These are phyloP conservation scores for Amanita rimosa DNA, from an alignment of 768 basidiomycete genomes.

Conservation along the genomic window DNA sequence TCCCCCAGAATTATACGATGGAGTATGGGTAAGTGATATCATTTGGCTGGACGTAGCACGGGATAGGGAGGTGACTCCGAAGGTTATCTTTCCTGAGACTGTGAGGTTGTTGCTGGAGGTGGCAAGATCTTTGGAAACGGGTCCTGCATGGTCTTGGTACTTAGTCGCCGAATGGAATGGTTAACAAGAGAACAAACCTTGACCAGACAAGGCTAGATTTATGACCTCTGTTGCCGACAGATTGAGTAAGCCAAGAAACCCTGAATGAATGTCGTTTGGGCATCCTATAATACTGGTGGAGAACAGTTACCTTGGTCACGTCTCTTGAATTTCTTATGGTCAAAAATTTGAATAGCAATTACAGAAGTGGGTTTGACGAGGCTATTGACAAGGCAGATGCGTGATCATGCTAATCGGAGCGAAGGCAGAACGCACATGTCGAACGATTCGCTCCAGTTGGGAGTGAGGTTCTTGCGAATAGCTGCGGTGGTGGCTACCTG, in stretches of 20 bases:
- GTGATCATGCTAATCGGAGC: slow-evolving; percentile 9
- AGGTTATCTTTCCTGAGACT: slow-evolving; percentile 76
- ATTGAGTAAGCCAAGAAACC: slow-evolving; percentile 50
- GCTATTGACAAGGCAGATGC: slow-evolving; percentile 7
- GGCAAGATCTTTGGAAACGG: slow-evolving; percentile 65
- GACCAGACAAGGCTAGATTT: slow-evolving; percentile 31
- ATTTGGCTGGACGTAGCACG: slow-evolving; percentile 13
- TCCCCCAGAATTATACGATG: background rate
- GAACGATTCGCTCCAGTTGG: slow-evolving; percentile 80
- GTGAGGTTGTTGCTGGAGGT: slow-evolving; percentile 65
- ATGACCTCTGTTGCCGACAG: slow-evolving; percentile 45
- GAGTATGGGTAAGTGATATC: background rate
- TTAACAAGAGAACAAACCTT: slow-evolving; percentile 24
- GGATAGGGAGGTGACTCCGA: slow-evolving; percentile 37
- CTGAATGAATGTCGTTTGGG: slow-evolving; percentile 14
- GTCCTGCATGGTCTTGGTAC: slow-evolving; percentile 26
- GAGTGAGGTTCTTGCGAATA: slow-evolving; percentile 54
- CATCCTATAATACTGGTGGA: slow-evolving; percentile 17
- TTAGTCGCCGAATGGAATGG: slow-evolving; percentile 6
- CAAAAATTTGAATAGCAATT: slow-evolving; percentile 80
- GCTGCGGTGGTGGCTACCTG: slow-evolving; percentile 72
- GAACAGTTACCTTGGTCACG: slow-evolving; percentile 59
- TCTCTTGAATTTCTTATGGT: slow-evolving; percentile 80
- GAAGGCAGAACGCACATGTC: slow-evolving; percentile 44
- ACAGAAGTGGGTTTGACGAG: slow-evolving; percentile 59